Base-by-base conservation (phyloP, 495 filamentous ascomycete species). In the Trypethelium eluteriae region DNA sequence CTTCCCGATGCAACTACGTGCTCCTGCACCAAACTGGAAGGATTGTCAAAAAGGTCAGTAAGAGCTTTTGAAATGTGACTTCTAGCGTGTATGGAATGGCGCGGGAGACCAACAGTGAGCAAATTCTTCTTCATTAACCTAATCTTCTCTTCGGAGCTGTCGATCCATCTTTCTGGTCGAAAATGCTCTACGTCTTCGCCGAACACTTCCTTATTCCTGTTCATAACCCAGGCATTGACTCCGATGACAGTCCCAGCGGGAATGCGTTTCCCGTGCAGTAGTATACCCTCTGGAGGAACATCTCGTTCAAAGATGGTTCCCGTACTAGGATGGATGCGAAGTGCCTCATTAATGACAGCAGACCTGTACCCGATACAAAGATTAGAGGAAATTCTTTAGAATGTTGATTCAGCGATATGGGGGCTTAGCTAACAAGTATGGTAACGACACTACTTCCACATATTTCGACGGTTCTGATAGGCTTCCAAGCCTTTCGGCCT, bases 261-360 rank as follows among this genome's bases (percentile, higher is more conserved):
- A 44, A 70, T 66, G 34, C 64, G 35, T 11, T 74, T 49, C 6
- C 76, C 78, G n/a, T 18, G 16, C 0, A 89, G 69, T 61, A 78
- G 81, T 2, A 76, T 66, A 0, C 68, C 73, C 12, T 70, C 62
- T 0, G 78, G 77, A 0, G 85, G 84, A 3, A 80, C 74, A 16
- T 79, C 64, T 0, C 79, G 71, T 67, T 80, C 79, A 56, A 80
- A 69, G 6, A 75, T 76, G 1, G 76, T 68, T 2, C 65, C 66
- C 47, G 81, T 74, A 2, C 76, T 74, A 2, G 79, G 80, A 63
- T 80, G 78, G 14, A 80, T 64, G 11, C 72, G 66, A 3, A 74
- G 35, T n/a, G 64, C 66, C 69, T 75, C 72, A 12, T 71, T 68
- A 12, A 70, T 69, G 14, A 68, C 69, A 0, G 79, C 80, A 57